Percentiles rank a stretch among this genome's conserved stretches.
Conservation (phyloP, 805 yeast genomes). For the Schwanniomyces vanrijiae region DNA sequence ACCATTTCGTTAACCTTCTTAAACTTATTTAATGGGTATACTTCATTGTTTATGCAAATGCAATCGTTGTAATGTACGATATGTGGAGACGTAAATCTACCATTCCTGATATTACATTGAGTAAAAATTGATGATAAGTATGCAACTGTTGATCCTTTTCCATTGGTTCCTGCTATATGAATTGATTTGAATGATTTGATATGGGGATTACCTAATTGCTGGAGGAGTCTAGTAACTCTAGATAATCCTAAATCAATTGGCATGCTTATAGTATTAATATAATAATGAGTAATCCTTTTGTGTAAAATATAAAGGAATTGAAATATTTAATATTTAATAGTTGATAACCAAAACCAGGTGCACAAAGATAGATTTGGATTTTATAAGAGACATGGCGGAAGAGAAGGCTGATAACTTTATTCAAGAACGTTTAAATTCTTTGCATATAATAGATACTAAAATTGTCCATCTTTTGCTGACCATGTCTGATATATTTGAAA, state of each 20-base stretch:
- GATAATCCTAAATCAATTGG: constrained; percentile 41
- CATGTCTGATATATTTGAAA: constrained; percentile 47
- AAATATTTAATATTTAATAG: neutral
- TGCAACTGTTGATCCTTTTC: constrained; percentile 91
- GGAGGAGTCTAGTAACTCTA: constrained; percentile 31
- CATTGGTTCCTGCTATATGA: constrained; percentile 97
- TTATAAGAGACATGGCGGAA: constrained; percentile 1
- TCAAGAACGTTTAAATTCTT: constrained; percentile 50
- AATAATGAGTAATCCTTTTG: neutral
- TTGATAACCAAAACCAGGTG: no score
- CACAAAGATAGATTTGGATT: neutral
- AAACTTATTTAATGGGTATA: constrained; percentile 52
- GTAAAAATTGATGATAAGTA: constrained; percentile 68
- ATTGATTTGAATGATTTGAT: constrained; percentile 54
- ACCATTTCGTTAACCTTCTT: constrained; percentile 44
- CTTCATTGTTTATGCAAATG: constrained; percentile 60
- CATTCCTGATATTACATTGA: constrained; percentile 50
- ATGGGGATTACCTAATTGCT: constrained; percentile 69
- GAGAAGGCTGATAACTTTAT: constrained; percentile 34
- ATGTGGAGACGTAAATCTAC: constrained; percentile 91
- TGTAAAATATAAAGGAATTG: neutral
- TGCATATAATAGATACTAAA: constrained; percentile 52
- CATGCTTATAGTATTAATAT: constrained; percentile 14
- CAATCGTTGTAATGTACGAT: constrained; percentile 72
- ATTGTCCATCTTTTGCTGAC: constrained; percentile 52